Base-by-base conservation (phyloP, 495 filamentous ascomycete genomes). In the Penicillium crystallinum region DNA sequence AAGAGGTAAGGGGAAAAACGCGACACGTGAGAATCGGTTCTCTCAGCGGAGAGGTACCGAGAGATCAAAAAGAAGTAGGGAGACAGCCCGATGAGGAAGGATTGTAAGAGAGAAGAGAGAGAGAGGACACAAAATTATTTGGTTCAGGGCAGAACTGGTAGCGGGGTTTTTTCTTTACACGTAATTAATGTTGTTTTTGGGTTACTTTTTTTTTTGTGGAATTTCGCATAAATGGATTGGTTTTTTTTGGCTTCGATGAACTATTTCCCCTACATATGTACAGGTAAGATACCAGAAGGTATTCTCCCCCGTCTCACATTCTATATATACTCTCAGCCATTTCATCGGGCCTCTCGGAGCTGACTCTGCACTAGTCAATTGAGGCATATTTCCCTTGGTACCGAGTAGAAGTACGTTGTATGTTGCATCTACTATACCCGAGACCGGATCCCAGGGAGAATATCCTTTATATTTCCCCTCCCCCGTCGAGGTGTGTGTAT, bases 91-190 rank as follows among this genome's bases (percentile, higher is more conserved):
- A 45, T 45, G 38, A 51, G 53, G 54, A 46, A 45, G 53, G 44
- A 48, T 46, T 51, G 52, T 47, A 48, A 52, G 56, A 60, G 58
- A 55, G 57, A 52, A 49, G 54, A 55, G 51, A 58, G 47, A 49
- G 41, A 36, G 47, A 63, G 54, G 53, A 37, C 40, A 59, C 52
- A 54, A 64, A 46, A 45, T 52, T 55, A 46, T 44, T 53, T 53
- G 50, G 50, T 53, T 53, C 41, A 52, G 53, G 38, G 52, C 45
- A 46, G 44, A 52, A 50, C 29, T 63, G 59, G 59, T 65, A 60
- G 59, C 56, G 56, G 59, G 58, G 54, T 43, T 37, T 57, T 48
- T 57, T 48, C 31, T 39, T 54, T 54, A 54, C 42, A 39, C 48
- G 48, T 50, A 50, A 50, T 50, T 50, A 50, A 50, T 29, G 40